Evolutionary conservation across 2,329 filamentous ascomycete genomes (phyloP).

Genomic region (Leptoxyphium fumago): DNA sequence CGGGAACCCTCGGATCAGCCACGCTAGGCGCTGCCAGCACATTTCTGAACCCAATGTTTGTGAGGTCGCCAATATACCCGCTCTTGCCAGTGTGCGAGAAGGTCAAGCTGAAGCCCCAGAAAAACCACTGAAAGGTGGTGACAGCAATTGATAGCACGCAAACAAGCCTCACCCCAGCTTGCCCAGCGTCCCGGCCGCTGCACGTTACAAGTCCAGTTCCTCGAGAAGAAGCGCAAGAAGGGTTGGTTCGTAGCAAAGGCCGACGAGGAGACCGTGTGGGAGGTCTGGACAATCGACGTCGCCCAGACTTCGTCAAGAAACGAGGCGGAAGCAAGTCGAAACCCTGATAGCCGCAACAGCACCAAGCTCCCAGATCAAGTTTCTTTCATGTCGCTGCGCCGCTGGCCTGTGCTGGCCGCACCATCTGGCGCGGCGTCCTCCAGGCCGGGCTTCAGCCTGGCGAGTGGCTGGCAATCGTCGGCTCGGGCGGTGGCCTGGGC

Average conservation of each 20-base stretch:
- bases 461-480: slow-evolving; percentile 25
- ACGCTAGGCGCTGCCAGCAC: slow-evolving; percentile 65
- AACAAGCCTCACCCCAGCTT: slow-evolving; percentile 23
- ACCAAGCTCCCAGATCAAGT: slow-evolving; percentile 35
- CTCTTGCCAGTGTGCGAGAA: slow-evolving; percentile 61
- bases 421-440: slow-evolving; percentile 34
- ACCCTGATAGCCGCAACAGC: slow-evolving; percentile 41
- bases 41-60: slow-evolving; percentile 65
- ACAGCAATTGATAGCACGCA: slow-evolving; percentile 69
- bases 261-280: slow-evolving; percentile 94
- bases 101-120: slow-evolving; percentile 77
- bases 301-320: slow-evolving; percentile 83
- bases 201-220: slow-evolving; percentile 79
- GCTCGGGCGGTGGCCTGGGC: slow-evolving; percentile 33
- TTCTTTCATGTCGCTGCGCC: slow-evolving; percentile 38
- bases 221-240: slow-evolving; percentile 79
- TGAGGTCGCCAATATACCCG: slow-evolving; percentile 57
- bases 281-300: slow-evolving; percentile 85
- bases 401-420: slow-evolving; percentile 41
- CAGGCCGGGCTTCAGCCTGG: slow-evolving; percentile 26
- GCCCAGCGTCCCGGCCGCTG: slow-evolving; percentile 40
- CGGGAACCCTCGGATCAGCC: slow-evolving; percentile 57
- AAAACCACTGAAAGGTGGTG: slow-evolving; percentile 85
- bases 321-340: slow-evolving; percentile 76
- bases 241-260: slow-evolving; percentile 60